Conservation (phyloP, 2,329 filamentous ascomycete species). For the Stemphylium vesicarium region DNA sequence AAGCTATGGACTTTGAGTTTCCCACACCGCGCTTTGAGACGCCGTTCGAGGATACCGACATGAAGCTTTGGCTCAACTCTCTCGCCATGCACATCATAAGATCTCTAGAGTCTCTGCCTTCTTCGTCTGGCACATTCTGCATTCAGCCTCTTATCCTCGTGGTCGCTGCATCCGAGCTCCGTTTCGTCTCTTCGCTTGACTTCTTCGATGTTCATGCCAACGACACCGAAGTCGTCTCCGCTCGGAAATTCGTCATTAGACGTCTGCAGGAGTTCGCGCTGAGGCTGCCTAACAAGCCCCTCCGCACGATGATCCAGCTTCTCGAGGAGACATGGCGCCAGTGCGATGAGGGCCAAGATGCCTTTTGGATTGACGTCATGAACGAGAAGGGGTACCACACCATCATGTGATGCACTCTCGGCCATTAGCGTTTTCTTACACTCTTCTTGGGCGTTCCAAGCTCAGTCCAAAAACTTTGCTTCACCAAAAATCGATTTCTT, state of each 20-base stretch:
- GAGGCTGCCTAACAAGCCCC: slow-evolving; percentile 59
- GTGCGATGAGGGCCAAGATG: slow-evolving; percentile 57
- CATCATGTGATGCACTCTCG: slow-evolving; percentile 55
- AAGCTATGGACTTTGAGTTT: slow-evolving; percentile 39
- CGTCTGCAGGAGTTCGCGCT: slow-evolving; percentile 55
- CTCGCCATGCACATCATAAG: slow-evolving; percentile 60
- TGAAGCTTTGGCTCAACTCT: slow-evolving; percentile 56
- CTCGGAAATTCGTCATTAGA: slow-evolving; percentile 57
- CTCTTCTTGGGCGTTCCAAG: not conserved
- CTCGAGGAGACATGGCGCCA: slow-evolving; percentile 61
- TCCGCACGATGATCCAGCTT: slow-evolving; percentile 57
- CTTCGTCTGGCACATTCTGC: slow-evolving; percentile 61
- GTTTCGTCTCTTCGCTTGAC: slow-evolving; percentile 50
- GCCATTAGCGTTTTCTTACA: slow-evolving; percentile 1
- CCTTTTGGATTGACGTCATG: slow-evolving; percentile 65
- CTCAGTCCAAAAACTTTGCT: slow-evolving; percentile 4
- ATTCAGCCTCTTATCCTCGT: slow-evolving; percentile 62
- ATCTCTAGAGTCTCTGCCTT: slow-evolving; percentile 57
- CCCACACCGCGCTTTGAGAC: slow-evolving; percentile 44
- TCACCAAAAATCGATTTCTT: slow-evolving; percentile 1
- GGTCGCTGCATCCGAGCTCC: slow-evolving; percentile 58
- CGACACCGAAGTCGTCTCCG: slow-evolving; percentile 52
- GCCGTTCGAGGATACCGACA: slow-evolving; percentile 40
- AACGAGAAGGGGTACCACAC: slow-evolving; percentile 64
- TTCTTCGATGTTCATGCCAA: slow-evolving; percentile 51